Evolutionary conservation across 2,329 filamentous ascomycete genomes (phyloP).

Genomic region (Talaromyces islandicus): DNA sequence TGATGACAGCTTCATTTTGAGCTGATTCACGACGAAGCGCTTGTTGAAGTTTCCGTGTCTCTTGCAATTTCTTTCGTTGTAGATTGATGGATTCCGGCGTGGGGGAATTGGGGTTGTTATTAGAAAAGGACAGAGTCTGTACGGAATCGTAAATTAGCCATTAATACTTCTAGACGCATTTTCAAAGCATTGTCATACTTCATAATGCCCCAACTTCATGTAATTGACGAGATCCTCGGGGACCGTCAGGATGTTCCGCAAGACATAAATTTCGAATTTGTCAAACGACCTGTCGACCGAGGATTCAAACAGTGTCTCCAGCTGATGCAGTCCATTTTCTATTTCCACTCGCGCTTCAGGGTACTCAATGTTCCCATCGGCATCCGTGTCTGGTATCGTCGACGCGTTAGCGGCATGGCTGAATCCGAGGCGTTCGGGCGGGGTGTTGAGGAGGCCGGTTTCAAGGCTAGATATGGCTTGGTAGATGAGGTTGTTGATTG

Average conservation of each 20-base stretch:
- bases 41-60: conserved; percentile 69
- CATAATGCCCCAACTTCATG: conserved; percentile 80
- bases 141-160: neutral
- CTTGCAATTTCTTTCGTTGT: conserved; percentile 68
- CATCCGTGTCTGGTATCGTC: conserved; percentile 41
- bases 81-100: conserved; percentile 63
- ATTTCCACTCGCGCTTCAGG: conserved; percentile 63
- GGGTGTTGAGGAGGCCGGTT: conserved; percentile 66
- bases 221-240: conserved; percentile 67
- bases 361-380: conserved; percentile 41
- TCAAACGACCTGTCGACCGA: conserved; percentile 82
- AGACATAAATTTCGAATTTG: conserved; percentile 80
- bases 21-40: conserved; percentile 64
- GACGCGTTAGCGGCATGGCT: conserved; percentile 40
- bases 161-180: neutral
- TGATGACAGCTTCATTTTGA: conserved; percentile 66
- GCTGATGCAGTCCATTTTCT: conserved; percentile 77
- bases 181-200: conserved; percentile 42
- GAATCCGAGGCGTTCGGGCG: conserved; percentile 78
- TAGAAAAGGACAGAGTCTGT: conserved; percentile 33
- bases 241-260: conserved; percentile 76
- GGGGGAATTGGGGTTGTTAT: conserved; percentile 35
- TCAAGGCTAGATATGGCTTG: conserved; percentile 85
- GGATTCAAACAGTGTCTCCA: conserved; percentile 74
- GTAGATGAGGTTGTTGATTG: conserved; percentile 87